Base-by-base conservation (phyloP, 2,329 filamentous ascomycete genomes). In the Penicillium sp. region DNA sequence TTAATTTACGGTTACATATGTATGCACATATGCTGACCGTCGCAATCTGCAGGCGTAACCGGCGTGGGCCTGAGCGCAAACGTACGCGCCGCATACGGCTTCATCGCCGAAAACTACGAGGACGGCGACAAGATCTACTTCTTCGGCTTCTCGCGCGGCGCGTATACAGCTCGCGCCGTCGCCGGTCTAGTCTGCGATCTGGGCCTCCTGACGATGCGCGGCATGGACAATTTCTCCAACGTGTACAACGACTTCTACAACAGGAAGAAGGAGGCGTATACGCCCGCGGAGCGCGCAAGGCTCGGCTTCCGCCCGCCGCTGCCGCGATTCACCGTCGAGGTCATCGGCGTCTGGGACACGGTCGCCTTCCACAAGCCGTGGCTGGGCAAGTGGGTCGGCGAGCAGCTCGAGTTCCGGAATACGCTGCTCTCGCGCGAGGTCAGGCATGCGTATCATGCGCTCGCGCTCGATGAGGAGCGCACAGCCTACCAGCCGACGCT, bases 51-150 rank as follows among this genome's bases (percentile, higher is more conserved):
- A 66, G 63, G 63, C 8, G 62, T 64, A 44, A 62, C 68, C 2
- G 69, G 67, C 7, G 50, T 64, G 19, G 69, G 68, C 21, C 51
- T 71, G 23, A 69, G 66, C 30, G 69, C 70, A 29, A 68, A 73
- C 52, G 65, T 72, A 4, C 65, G 69, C 17, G 65, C 69, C 0
- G 70, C 69, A 1, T 73, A 86, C 57, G 77, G 77, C 7, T 85
- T 84, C 67, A 71, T 85, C 2, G 77, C 80, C n/a, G 81, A 82
- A 59, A 86, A 85, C 70, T 85, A 82, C 66, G 73, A 78, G n/a
- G 77, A 76, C 0, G 83, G 83, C 58, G 84, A 83, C 57, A 77
- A 83, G 65, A 81, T 83, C 54, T 81, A 81, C 67, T 78, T 83
- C 62, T 79, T 82, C 58, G 81, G 81, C 29, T 83, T 83, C 71